Percentiles rank a stretch among this genome's conserved stretches.
Evolutionary conservation across 306 rosid species (phyloP).

Genomic region (Cucurbita argyrosperma): DNA sequence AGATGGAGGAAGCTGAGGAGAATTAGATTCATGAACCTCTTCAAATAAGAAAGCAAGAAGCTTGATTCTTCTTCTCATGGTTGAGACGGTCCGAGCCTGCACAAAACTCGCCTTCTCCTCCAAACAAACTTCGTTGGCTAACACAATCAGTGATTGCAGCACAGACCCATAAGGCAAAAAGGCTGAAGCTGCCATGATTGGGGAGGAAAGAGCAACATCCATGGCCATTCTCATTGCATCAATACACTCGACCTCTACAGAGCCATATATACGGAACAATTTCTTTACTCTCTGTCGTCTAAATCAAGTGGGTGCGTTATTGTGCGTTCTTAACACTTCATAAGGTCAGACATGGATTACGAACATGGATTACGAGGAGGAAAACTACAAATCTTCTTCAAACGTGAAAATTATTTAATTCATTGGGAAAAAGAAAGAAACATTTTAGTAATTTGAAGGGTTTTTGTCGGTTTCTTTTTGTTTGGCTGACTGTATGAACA

Average conservation of each 20-base stretch:
- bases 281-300: no score
- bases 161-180: conserved; percentile 58
- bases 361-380: not conserved
- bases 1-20: conserved; percentile 53
- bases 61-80: conserved; percentile 71
- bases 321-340: no score
- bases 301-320: no score
- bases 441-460: conserved; percentile 21
- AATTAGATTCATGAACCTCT: conserved; percentile 53
- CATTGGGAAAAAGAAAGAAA: conserved; percentile 5
- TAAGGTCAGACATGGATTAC: not conserved
- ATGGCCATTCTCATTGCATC: conserved; percentile 16
- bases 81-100: conserved; percentile 42
- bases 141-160: conserved; percentile 51
- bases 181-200: conserved; percentile 36
- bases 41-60: conserved; percentile 76
- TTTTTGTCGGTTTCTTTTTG: conserved; percentile 44
- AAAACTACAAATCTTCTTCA: not conserved
- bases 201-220: conserved; percentile 34
- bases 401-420: not conserved
- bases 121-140: conserved; percentile 48
- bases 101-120: conserved; percentile 43
- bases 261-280: no score
- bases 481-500: conserved; percentile 22
- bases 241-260: not conserved